Evolutionary conservation across 2,329 filamentous ascomycete genomes (phyloP), one percentile per base, ranked within the genome.

Genomic region (Colletotrichum graminicola): DNA sequence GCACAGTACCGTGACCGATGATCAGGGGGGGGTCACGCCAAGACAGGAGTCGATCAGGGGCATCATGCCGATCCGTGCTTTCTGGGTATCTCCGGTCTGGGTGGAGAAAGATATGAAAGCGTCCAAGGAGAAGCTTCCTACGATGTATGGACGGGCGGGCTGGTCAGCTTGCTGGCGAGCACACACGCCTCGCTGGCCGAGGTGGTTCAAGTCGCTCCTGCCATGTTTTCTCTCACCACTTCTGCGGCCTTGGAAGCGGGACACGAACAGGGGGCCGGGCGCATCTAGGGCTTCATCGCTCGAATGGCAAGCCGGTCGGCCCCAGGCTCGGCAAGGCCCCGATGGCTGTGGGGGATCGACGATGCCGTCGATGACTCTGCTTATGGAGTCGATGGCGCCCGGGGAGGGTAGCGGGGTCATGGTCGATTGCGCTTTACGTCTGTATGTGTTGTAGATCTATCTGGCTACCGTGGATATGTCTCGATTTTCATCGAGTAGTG

Each of bases 41-140:
- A 56, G 54, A 56, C 59, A 49, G n/a, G 34, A 59, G 39, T 14
- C 43, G 64, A 67, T 71, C 63, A 62, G 67, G 63, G 64, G 64
- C 67, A 45, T 36, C 23, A 47, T 23, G 56, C 18, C 49, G 67
- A 67, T 71, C 57, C 51, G 51, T 32, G 55, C 34, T n/a, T 57
- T 34, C 23, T 34, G 26, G 32, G 16, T 47, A 39, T 62, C 26
- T 11, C 60, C 60, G 45, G 45, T 29, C 29, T 51, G 45, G 29
- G 14, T 12, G 43, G 43, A 7, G 10, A n/a, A 6, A 39, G 56
- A 39, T 14, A 39, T 29, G 4, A 4, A 32, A 16, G n/a, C 32
- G 21, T n/a, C 43, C 21, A 18, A 18, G 14, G 39, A 21, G 18
- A 45, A 45, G 43, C 43, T 32, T 39, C 6, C 16, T 21, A 39